Conservation (phyloP, 306 rosid genomes). For the Luffa acutangula region DNA sequence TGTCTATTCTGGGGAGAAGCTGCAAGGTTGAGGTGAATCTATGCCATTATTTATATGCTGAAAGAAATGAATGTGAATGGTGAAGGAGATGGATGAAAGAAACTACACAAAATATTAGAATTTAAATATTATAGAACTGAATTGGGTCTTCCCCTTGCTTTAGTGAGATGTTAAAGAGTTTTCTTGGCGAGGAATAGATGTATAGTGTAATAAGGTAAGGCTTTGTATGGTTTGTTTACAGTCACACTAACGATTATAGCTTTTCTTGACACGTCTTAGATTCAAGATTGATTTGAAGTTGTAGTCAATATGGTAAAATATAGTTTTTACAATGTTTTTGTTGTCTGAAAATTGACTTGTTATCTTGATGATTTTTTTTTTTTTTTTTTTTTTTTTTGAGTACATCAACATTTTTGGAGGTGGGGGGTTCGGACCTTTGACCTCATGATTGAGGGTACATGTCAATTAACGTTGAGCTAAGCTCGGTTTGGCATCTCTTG, state of each 20-base stretch:
- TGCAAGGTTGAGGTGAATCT: not conserved
- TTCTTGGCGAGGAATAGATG: slow-evolving; percentile 8
- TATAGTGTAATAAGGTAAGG: not conserved
- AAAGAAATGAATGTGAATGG: not conserved
- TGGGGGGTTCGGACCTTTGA: no score
- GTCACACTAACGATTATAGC: not conserved
- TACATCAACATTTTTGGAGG: no score
- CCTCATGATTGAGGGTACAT: no score
- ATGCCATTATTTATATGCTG: not conserved
- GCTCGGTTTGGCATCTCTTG: no score
- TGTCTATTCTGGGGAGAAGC: not conserved
- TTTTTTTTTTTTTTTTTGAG: no score
- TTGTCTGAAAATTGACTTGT: not conserved
- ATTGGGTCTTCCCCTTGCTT: not conserved
- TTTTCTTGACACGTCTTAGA: not conserved
- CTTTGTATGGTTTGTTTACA: not conserved
- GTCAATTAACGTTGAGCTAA: no score
- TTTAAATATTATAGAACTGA: not conserved
- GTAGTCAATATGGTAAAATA: not conserved
- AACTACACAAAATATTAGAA: not conserved
- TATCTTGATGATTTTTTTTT: no score
- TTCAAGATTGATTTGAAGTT: not conserved
- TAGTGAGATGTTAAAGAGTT: slow-evolving; percentile 1
- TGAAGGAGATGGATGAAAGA: not conserved
- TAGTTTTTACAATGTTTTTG: not conserved